Evolutionary conservation across 805 yeast species (phyloP), one percentile per base, ranked within the genome.

Genomic region (Kazachstania viticola): DNA sequence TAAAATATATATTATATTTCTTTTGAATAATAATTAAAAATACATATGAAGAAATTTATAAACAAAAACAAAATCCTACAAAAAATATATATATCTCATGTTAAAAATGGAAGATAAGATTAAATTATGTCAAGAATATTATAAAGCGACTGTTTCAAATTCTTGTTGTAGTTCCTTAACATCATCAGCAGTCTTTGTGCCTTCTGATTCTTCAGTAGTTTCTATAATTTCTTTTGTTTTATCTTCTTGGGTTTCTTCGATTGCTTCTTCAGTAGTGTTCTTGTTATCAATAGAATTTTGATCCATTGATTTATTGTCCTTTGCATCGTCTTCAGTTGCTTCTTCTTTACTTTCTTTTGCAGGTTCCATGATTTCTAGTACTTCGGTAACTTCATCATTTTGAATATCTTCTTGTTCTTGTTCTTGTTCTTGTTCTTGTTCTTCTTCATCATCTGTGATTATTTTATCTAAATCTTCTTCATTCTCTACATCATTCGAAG

Each of bases 81-180:
- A n/a, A n/a, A n/a, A n/a, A n/a, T n/a, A n/a, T n/a, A n/a, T n/a
- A n/a, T n/a, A n/a, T n/a, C n/a, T n/a, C n/a, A n/a, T n/a, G n/a
- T n/a, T n/a, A n/a, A n/a, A n/a, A n/a, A n/a, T n/a, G n/a, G n/a
- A n/a, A n/a, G n/a, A n/a, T n/a, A n/a, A n/a, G n/a, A n/a, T n/a
- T n/a, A n/a, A n/a, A n/a, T n/a, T n/a, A n/a, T n/a, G n/a, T n/a
- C n/a, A n/a, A n/a, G n/a, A n/a, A n/a, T n/a, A 26, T 38, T 42
- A 49, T 36, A 51, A 39, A 29, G 56, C 54, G 14, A 54, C 49
- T 30, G 34, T 48, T 39, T 53, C 56, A 34, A 54, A 45, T 28
- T 49, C 55, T 21, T 47, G 48, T 27, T 43, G 40, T 17, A 42
- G 28, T 14, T 37, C 32, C 3, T 37, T 32, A 11, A 46, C 42